Percentiles rank a stretch among this genome's conserved stretches.
phyloP scores from a whole-genome alignment of 2,329 filamentous ascomycete species.

The Huntiella savannae region DNA sequence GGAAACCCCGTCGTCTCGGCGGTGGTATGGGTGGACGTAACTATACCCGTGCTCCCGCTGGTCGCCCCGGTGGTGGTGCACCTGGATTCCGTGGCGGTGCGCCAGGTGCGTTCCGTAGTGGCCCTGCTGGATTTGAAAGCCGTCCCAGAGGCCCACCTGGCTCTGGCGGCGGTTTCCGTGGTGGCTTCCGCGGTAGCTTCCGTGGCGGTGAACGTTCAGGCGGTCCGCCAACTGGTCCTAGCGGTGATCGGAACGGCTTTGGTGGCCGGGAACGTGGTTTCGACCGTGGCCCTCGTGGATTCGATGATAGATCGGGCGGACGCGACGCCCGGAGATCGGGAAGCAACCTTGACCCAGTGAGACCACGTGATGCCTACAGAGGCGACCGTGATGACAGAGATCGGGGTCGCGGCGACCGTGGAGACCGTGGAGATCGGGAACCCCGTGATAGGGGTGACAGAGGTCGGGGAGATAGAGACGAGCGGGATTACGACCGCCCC shows the following conservation, averaged over 20 bases:
- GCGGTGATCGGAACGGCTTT: slow-evolving; percentile 27
- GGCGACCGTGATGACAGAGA: slow-evolving; percentile 21
- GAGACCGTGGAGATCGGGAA: slow-evolving; percentile 13
- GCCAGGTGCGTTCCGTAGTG: slow-evolving; percentile 25
- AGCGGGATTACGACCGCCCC: slow-evolving; percentile 33
- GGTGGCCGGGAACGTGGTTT: slow-evolving; percentile 31
- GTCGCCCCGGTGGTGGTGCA: slow-evolving; percentile 44
- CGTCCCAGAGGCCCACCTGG: slow-evolving; percentile 26
- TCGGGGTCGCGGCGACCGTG: slow-evolving; percentile 24
- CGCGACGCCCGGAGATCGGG: slow-evolving; percentile 33
- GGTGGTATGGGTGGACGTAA: slow-evolving; percentile 82
- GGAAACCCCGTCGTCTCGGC: slow-evolving; percentile 79
- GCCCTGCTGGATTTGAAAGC: slow-evolving; percentile 26
- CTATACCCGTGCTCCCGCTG: slow-evolving; percentile 66
- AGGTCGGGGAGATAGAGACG: slow-evolving; percentile 18
- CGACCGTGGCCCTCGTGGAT: slow-evolving; percentile 38
- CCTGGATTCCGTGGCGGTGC: slow-evolving; percentile 37
- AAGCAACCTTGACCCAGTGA: slow-evolving; percentile 68
- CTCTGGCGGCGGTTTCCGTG: slow-evolving; percentile 36
- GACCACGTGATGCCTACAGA: slow-evolving; percentile 27
- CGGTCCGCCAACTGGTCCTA: slow-evolving; percentile 35
- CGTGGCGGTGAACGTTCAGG: slow-evolving; percentile 18
- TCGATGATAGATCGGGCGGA: slow-evolving; percentile 36
- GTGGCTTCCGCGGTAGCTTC: slow-evolving; percentile 27
- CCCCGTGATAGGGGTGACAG: slow-evolving; percentile 5